These are phyloP conservation scores for Pestalotiopsis sp. DNA, from an alignment of 2,329 filamentous ascomycete species.

Conservation along the genomic window DNA sequence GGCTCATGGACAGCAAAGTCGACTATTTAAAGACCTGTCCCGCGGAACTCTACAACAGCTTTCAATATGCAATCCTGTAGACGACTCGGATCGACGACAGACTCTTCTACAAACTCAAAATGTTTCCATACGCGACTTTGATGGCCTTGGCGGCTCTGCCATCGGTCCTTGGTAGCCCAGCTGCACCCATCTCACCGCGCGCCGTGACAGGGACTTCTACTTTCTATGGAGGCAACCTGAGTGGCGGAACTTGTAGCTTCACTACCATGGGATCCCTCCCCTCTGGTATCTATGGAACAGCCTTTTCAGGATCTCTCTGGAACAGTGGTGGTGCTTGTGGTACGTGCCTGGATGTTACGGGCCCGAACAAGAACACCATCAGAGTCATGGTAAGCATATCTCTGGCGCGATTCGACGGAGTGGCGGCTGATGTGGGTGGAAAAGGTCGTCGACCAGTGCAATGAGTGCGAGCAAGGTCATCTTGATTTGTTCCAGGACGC, in stretches of 20 bases:
- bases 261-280: conserved; percentile 60
- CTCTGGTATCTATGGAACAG: conserved; percentile 59
- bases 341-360: conserved; percentile 61
- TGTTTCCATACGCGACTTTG: neutral
- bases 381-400: conserved; percentile 60
- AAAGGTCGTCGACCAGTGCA: conserved; percentile 49
- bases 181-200: conserved; percentile 1
- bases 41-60: neutral
- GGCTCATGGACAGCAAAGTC: neutral
- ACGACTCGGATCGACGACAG: neutral
- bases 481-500: conserved; percentile 48
- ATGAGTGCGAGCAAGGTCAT: conserved; percentile 40
- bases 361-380: conserved; percentile 56
- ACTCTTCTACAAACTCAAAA: neutral
- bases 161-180: neutral
- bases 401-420: too few relatives aligned
- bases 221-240: conserved; percentile 56
- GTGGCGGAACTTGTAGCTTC: conserved; percentile 66
- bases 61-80: neutral
- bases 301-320: conserved; percentile 62
- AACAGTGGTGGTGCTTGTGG: conserved; percentile 58
- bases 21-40: neutral
- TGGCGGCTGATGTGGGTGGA: neutral
- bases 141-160: neutral
- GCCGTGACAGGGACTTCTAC: conserved; percentile 45